Evolutionary conservation across 805 yeast species (phyloP), one percentile per base, ranked within the genome.

Genomic region (Debaryomyces maramus): DNA sequence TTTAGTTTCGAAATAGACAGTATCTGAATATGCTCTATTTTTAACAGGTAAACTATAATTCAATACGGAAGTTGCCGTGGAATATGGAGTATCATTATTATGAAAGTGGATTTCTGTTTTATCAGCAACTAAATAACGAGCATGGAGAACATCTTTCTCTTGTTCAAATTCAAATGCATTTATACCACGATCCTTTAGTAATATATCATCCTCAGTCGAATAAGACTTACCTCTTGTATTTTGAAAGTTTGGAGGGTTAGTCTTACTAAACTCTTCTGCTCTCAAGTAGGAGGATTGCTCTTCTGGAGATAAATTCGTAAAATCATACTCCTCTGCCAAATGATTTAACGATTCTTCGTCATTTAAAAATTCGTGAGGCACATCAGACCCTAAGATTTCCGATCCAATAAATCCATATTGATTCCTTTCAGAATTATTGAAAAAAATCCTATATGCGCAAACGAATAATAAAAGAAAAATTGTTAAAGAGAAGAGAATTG

Each of bases 1-100:
- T 43, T 70, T 70, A 6, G 63, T 49, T 58, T 85, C 95, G 55
- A 83, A 85, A 55, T 85, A 85, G 6, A 83, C 77, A 14, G 66
- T 63, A 44, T 70, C 73, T 15, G 67, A 55, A 30, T 46, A 47
- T 10, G 47, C 34, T 40, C 74, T 40, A 45, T 61, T 57, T 36
- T 56, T 62, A 2, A 61, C 61, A 4, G 75, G 75, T 28, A 68
- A 54, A 8, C 71, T 56, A 34, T 58, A 65, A 47, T 69, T 69
- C 27, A 70, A 51, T 17, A 60, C 59, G n/a, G 72, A 48, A 1
- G 74, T 65, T 11, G 67, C 60, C 2, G 72, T 66, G 9, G 68
- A 59, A 50, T 67, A 70, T 6, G 73, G 68, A 7, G 54, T 38
- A 39, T 63, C 70, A 43, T 68, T 68, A 32, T 66, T 60, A 29